Evolutionary conservation across 2,329 filamentous ascomycete genomes (phyloP), one percentile per base, ranked within the genome.

Genomic region (Fusarium sp.): DNA sequence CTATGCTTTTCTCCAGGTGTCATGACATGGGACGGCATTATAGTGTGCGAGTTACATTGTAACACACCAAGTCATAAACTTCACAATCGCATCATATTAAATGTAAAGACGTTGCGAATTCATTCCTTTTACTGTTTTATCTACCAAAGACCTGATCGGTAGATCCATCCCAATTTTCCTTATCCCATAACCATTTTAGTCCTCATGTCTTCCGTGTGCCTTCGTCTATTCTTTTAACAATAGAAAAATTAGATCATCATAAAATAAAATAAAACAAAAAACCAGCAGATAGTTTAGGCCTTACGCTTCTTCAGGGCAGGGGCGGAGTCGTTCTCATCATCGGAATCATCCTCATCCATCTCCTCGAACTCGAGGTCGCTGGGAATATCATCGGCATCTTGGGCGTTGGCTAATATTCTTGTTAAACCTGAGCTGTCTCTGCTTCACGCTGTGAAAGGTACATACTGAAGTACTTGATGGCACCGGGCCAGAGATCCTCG

Each of bases 401-500:
- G 88, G 43, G 92, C 91, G 36, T 56, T 49, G 51, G 72, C 77
- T 79, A 31, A 18, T 31, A 48, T 52, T 29, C 2, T 15, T 54
- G 76, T 86, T 76, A 87, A 43, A 51, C 48, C 25, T 51, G 48
- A 51, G 21, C 36, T 51, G 48, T 51, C 36, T 51, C 36, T 51
- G 48, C 18, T 43, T 31, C 48, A 8, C 48, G 40, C 14, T 51
- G 14, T 54, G 50, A 23, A 23, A 21, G n/a, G 29, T 56, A 87
- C 92, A 81, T 83, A 96, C 93, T 91, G 82, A 96, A 98, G 82
- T 96, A 96, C 79, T 92, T 93, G 78, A 97, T 90, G 58, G 94
- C 95, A 66, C 89, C 88, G 46, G 93, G 92, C 90, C 91, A 97
- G 51, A 98, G 82, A 72, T 98, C 95, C 76, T 98, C 94, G 11